Evolutionary conservation across 129 eudicot genomes (phyloP), one percentile per base, ranked within the genome.

Genomic region (Arctium minus): DNA sequence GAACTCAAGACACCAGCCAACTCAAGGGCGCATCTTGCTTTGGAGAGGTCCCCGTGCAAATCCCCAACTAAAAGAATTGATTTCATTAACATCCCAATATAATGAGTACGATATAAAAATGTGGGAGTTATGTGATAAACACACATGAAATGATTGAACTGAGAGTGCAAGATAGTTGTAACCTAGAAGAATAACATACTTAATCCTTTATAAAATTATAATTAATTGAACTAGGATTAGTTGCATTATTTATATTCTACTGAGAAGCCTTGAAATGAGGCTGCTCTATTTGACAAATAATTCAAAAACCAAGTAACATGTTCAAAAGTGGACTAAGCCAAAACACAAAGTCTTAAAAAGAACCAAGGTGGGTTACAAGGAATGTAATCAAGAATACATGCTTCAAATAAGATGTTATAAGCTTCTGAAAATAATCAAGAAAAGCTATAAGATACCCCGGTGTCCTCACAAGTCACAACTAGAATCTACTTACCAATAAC

Each of bases 1-100:
- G 97, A 77, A 91, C 97, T 91, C 73, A 95, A 87, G 69, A 95
- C 99, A 44, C 99, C 99, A 86, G 99, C 99, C 89, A 93, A 85
- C 90, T 93, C 92, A 69, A 95, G 97, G 44, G 99, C 99, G 60
- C 82, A 73, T 85, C 94, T 89, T 60, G 99, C 97, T 86, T 95
- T 92, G 46, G 88, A 86, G 78, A 95, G 90, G 88, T 95, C 99
- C 70, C 99, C 99, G 75, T 95, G 99, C 92, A 95, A 85, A 86
- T 95, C 99, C 74, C 99, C 99, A 87, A 95, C 99, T 95, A 74
- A 65, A 78, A 30, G 30, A 72, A 68, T 79, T 36, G 44, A 62
- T 53, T 33, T n/a, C 50, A 18, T 78, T 46, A 67, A 44, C 31
- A 75, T 68, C 31, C 35, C 18, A 83, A 70, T 53, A 78, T 40